Evolutionary conservation across 768 basidiomycete genomes (phyloP).

Genomic region (Baorangia bicolor): DNA sequence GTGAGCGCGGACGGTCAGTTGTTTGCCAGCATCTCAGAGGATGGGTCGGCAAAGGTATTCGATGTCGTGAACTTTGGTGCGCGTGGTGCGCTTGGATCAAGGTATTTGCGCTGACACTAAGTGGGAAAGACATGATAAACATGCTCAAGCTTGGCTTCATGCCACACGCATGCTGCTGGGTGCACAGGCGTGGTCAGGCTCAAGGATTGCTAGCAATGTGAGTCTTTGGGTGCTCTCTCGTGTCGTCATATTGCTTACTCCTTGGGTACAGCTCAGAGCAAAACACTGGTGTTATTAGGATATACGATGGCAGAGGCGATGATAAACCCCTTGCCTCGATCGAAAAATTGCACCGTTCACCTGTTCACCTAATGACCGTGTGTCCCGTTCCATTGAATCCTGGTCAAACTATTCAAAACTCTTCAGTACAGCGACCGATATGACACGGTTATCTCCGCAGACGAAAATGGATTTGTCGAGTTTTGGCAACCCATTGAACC

Average conservation of each 20-base stretch:
- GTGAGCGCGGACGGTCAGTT: conserved; percentile 90
- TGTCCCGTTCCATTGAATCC: conserved; percentile 28
- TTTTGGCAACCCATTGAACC: conserved; percentile 94
- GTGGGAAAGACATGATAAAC: conserved; percentile 89
- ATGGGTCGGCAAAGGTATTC: conserved; percentile 92
- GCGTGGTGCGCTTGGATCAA: conserved; percentile 26
- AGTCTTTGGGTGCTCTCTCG: conserved; percentile 32
- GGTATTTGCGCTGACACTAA: background rate
- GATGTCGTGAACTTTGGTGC: conserved; percentile 97
- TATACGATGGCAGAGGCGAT: conserved; percentile 92
- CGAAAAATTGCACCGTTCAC: conserved; percentile 76
- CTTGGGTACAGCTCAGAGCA: conserved; percentile 67
- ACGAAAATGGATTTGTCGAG: conserved; percentile 93
- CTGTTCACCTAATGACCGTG: conserved; percentile 90
- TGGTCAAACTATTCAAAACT: background rate
- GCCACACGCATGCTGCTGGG: conserved; percentile 93
- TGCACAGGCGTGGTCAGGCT: conserved; percentile 85
- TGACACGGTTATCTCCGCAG: conserved; percentile 90
- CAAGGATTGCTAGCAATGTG: conserved; percentile 88
- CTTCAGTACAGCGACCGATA: conserved; percentile 85
- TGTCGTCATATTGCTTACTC: conserved; percentile 11
- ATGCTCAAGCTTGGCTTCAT: conserved; percentile 87
- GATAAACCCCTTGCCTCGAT: conserved; percentile 75
- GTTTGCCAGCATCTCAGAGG: conserved; percentile 89
- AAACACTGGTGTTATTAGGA: conserved; percentile 66